Evolutionary conservation across 1,284 basidiomycete species (phyloP).

Genomic region (Schizophyllum amplum): DNA sequence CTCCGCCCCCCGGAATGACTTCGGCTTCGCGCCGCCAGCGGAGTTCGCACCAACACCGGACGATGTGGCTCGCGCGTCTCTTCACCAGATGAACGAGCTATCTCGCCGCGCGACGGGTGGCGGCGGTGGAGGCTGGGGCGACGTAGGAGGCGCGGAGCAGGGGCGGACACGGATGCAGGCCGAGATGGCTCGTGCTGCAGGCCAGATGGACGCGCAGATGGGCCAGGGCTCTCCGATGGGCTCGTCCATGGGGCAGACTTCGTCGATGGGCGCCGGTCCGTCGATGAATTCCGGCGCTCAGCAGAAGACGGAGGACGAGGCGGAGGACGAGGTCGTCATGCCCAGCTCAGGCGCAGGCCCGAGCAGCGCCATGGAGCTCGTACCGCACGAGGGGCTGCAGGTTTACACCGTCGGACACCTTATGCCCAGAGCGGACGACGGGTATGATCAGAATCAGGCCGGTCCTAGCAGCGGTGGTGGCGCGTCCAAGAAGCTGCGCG

Average conservation of each 20-base stretch:
- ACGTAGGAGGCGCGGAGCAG: not conserved
- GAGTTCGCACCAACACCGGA: conserved; percentile 1
- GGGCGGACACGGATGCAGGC: not conserved
- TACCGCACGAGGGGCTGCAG: conserved; percentile 23
- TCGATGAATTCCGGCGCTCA: not conserved
- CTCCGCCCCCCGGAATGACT: not conserved
- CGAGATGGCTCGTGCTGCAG: conserved; percentile 1
- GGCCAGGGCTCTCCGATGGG: not conserved
- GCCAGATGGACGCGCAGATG: not conserved
- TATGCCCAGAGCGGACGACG: conserved; percentile 33
- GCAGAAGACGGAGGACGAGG: not conserved
- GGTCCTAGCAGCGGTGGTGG: conserved; percentile 13
- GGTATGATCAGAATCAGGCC: not conserved
- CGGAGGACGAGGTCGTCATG: conserved; percentile 15
- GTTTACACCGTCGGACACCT: conserved; percentile 80
- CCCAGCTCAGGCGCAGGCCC: conserved; percentile 8
- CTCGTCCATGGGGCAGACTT: not conserved
- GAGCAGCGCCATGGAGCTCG: not conserved
- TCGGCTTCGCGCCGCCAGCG: not conserved
- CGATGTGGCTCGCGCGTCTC: conserved; percentile 48
- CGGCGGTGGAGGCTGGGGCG: conserved; percentile 28
- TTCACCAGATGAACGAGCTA: conserved; percentile 71
- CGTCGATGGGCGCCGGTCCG: not conserved
- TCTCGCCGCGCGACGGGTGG: conserved; percentile 45
- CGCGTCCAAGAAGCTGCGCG: conserved; percentile 39